These are phyloP conservation scores for Globisporangium viniferum DNA, from an alignment of 352 stramenopile genomes.

Conservation along the genomic window DNA sequence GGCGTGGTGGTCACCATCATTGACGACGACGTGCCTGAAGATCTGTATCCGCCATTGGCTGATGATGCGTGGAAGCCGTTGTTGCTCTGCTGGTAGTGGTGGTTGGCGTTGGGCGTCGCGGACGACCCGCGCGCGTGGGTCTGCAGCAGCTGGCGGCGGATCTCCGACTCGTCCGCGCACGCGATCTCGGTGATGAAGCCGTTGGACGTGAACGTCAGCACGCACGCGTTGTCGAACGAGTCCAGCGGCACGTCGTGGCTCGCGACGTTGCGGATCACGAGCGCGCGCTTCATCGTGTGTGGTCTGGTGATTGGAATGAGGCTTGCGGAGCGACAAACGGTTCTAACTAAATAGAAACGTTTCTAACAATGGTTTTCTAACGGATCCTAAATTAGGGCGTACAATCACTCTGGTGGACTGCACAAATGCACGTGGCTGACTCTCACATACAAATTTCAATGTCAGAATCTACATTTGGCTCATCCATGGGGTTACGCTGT, in stretches of 20 bases:
- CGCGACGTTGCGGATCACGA: conserved; percentile 76
- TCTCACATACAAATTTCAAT: too few species aligned
- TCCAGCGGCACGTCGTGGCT: conserved; percentile 73
- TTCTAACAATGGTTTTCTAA: too few species aligned
- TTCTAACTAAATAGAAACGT: too few species aligned
- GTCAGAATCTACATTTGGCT: too few species aligned
- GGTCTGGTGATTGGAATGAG: neutral
- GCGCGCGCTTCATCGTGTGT: conserved; percentile 60
- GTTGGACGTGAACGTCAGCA: conserved; percentile 62
- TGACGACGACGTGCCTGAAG: neutral
- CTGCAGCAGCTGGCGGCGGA: conserved; percentile 57
- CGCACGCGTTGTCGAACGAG: conserved; percentile 71
- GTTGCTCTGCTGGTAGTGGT: conserved; percentile 19
- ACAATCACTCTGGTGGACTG: too few species aligned
- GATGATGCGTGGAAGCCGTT: conserved; percentile 13
- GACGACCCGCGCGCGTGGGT: conserved; percentile 31
- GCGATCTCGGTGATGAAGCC: conserved; percentile 74
- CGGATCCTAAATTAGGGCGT: too few species aligned
- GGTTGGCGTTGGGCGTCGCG: conserved; percentile 14
- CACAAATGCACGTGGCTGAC: too few species aligned
- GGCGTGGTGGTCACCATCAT: conserved; percentile 14
- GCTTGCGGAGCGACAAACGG: neutral
- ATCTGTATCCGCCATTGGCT: neutral
- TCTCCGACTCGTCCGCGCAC: conserved; percentile 52
- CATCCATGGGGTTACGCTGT: too few species aligned